Conservation (phyloP, 179 eudicot genomes). For the Kewa caespitosa region DNA sequence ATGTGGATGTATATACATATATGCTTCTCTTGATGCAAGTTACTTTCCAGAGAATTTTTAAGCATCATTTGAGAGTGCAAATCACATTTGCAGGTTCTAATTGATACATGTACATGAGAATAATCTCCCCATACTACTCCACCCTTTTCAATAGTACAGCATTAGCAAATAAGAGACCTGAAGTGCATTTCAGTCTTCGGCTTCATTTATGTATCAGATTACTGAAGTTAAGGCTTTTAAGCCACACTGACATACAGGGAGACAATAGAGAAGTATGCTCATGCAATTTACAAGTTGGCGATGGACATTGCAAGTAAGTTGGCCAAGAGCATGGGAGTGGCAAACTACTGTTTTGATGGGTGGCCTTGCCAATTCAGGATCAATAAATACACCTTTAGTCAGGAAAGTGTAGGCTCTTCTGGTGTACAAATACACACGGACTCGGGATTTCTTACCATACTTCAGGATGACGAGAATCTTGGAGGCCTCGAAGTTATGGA, state of each 20-base stretch:
- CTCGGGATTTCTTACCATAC: slow-evolving; percentile 67
- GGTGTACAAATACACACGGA: slow-evolving; percentile 71
- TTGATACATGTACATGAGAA: too few relatives aligned
- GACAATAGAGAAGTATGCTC: slow-evolving; percentile 47
- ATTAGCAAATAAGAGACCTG: too few relatives aligned
- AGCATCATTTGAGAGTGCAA: too few relatives aligned
- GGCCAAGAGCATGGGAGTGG: slow-evolving; percentile 45
- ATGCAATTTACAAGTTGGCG: slow-evolving; percentile 47
- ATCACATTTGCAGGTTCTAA: too few relatives aligned
- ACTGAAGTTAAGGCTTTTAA: too few relatives aligned
- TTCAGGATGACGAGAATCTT: slow-evolving; percentile 67
- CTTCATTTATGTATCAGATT: not conserved
- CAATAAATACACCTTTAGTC: slow-evolving; percentile 61
- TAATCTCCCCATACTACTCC: too few relatives aligned
- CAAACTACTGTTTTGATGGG: slow-evolving; percentile 36
- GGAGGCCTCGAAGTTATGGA: slow-evolving; percentile 76
- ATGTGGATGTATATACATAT: too few relatives aligned
- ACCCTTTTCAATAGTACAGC: too few relatives aligned
- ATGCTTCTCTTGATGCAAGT: too few relatives aligned
- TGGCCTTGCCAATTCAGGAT: slow-evolving; percentile 68
- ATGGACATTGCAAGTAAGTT: slow-evolving; percentile 40
- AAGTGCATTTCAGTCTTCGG: not conserved
- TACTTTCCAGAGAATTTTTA: too few relatives aligned
- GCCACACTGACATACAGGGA: slow-evolving; percentile 37
- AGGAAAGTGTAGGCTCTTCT: slow-evolving; percentile 43